Evolutionary conservation across 768 basidiomycete species (phyloP).

Genomic region (Suillus variegatus): DNA sequence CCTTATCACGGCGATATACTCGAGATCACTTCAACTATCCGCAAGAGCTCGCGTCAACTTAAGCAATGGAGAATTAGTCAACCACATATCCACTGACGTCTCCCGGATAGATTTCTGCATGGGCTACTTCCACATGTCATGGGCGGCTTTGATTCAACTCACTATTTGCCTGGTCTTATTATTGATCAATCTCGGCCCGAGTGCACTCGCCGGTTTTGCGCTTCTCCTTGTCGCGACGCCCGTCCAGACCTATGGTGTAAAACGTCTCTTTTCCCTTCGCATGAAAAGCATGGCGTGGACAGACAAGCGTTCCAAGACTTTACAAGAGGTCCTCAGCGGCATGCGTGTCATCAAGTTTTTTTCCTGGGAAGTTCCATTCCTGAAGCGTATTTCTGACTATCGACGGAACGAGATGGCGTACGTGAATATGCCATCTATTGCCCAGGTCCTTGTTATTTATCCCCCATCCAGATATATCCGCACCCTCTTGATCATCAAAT

Average conservation of each 20-base stretch:
- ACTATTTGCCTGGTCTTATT: slow-evolving; percentile 75
- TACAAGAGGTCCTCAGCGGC: slow-evolving; percentile 86
- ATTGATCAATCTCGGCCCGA: slow-evolving; percentile 67
- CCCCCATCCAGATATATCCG: slow-evolving; percentile 54
- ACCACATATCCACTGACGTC: slow-evolving; percentile 91
- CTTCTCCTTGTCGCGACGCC: slow-evolving; percentile 75
- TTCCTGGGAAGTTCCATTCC: slow-evolving; percentile 84
- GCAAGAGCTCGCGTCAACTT: slow-evolving; percentile 77
- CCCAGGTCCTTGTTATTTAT: slow-evolving; percentile 3
- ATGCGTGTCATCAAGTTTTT: slow-evolving; percentile 95
- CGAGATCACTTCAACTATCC: slow-evolving; percentile 72
- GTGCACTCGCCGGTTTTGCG: slow-evolving; percentile 55
- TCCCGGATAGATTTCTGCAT: slow-evolving; percentile 89
- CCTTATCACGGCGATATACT: slow-evolving; percentile 85
- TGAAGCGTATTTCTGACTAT: slow-evolving; percentile 69
- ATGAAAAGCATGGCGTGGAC: slow-evolving; percentile 84
- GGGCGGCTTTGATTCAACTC: slow-evolving; percentile 79
- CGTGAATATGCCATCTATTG: slow-evolving; percentile 9
- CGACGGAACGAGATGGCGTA: slow-evolving; percentile 72
- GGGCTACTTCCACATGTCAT: slow-evolving; percentile 79
- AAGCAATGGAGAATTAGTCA: slow-evolving; percentile 87
- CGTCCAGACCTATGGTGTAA: slow-evolving; percentile 73
- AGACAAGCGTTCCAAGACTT: slow-evolving; percentile 84
- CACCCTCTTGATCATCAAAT: slow-evolving; percentile 62
- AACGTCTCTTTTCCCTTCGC: slow-evolving; percentile 56